Conservation (phyloP, 768 basidiomycete species). For the Auriculariales sp. region DNA sequence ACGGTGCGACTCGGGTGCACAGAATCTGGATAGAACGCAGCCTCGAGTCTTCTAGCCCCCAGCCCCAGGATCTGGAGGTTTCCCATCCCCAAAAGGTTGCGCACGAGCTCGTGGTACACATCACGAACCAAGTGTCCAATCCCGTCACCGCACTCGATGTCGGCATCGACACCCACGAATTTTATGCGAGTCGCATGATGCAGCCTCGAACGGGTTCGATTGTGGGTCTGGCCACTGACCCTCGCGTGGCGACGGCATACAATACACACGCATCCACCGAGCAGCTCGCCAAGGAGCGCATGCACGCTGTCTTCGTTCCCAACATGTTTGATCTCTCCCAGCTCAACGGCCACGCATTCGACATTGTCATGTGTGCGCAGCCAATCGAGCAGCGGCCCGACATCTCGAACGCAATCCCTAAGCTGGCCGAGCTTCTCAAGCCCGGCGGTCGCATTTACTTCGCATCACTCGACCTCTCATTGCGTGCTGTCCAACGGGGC, state of each 20-base stretch:
- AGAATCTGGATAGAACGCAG: too few species aligned
- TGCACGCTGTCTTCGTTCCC: neutral
- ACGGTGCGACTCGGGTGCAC: too few species aligned
- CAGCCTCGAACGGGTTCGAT: neutral
- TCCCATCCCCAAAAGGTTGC: neutral
- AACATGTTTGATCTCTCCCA: neutral
- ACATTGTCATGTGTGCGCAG: neutral
- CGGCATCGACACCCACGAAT: neutral
- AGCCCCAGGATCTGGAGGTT: too few species aligned
- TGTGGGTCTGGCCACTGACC: neutral
- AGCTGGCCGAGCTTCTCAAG: neutral
- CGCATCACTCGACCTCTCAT: neutral
- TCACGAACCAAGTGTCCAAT: too few species aligned
- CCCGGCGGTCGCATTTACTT: neutral
- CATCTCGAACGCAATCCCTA: neutral
- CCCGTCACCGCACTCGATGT: neutral
- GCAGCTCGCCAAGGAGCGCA: neutral
- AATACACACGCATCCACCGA: neutral
- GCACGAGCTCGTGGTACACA: neutral
- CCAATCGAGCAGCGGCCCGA: conserved; percentile 1
- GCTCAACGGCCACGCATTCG: neutral
- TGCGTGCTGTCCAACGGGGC: neutral
- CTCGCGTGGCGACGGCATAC: neutral
- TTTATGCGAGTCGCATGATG: neutral
- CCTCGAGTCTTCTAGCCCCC: too few species aligned